Percentiles rank a stretch among this genome's conserved stretches.
phyloP scores from a whole-genome alignment of 2,329 filamentous ascomycete genomes.

The Tolypocladium ophioglossoides region DNA sequence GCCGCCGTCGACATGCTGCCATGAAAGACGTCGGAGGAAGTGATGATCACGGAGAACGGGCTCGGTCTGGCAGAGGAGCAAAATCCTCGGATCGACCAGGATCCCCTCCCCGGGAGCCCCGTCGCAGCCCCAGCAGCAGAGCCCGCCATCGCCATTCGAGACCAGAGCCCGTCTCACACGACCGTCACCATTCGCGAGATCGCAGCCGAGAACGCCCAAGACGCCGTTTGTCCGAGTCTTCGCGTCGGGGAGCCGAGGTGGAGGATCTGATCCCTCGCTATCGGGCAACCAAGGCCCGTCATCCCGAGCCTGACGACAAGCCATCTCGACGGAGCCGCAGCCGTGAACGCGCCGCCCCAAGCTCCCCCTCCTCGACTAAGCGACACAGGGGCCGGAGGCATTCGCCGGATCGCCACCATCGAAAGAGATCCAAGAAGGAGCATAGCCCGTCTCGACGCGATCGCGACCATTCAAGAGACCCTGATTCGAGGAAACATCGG shows the following conservation, averaged over 20 bases:
- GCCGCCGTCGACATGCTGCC: slow-evolving; percentile 27
- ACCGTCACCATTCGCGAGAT: slow-evolving; percentile 27
- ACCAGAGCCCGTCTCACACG: slow-evolving; percentile 22
- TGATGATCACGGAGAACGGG: slow-evolving; percentile 26
- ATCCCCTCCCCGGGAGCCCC: slow-evolving; percentile 20
- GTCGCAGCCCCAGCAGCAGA: slow-evolving; percentile 16
- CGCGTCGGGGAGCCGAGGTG: slow-evolving; percentile 17
- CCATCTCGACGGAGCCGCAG: slow-evolving; percentile 23
- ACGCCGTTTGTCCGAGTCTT: slow-evolving; percentile 14
- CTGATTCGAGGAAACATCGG: slow-evolving; percentile 17
- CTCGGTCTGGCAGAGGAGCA: slow-evolving; percentile 23
- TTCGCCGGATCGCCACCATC: slow-evolving; percentile 24
- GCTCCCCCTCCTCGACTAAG: slow-evolving; percentile 29
- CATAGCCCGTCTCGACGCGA: slow-evolving; percentile 27
- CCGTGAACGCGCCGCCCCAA: slow-evolving; percentile 19
- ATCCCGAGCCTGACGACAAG: slow-evolving; percentile 18
- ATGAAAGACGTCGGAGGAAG: slow-evolving; percentile 28
- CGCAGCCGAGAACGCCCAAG: slow-evolving; percentile 23
- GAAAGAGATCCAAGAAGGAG: slow-evolving; percentile 28
- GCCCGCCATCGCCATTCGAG: slow-evolving; percentile 21
- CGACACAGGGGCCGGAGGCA: slow-evolving; percentile 31
- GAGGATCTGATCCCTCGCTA: slow-evolving; percentile 29
- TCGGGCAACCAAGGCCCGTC: slow-evolving; percentile 19
- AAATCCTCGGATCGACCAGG: slow-evolving; percentile 19
- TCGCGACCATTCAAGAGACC: slow-evolving; percentile 28